Conservation (phyloP, 805 yeast genomes). For the Wickerhamiella allomyrinae region DNA sequence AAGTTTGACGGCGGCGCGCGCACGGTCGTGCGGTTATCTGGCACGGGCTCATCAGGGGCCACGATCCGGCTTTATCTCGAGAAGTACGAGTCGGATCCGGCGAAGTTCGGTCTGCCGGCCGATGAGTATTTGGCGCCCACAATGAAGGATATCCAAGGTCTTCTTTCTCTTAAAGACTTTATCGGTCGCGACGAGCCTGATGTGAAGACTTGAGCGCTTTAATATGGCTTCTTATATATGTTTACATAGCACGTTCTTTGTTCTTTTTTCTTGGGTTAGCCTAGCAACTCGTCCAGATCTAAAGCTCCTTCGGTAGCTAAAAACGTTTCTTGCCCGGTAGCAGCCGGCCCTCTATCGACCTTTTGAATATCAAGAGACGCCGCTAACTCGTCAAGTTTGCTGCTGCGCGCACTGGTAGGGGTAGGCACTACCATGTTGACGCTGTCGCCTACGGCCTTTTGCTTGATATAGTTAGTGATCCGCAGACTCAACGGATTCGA, state of each 20-base stretch:
- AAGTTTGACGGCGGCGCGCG: conserved; percentile 72
- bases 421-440: background rate
- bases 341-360: background rate
- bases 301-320: background rate
- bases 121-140: conserved; percentile 55
- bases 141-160: conserved; percentile 45
- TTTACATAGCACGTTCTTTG: too few relatives aligned
- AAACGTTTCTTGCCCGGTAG: background rate
- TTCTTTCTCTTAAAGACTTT: conserved; percentile 56
- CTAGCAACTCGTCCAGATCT: background rate
- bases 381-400: background rate
- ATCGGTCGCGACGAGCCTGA: conserved; percentile 80
- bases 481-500: conserved; percentile 5
- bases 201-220: conserved; percentile 81
- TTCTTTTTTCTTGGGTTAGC: too few relatives aligned
- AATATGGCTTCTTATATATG: too few relatives aligned
- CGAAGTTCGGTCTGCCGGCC: conserved; percentile 38
- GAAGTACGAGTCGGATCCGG: conserved; percentile 51
- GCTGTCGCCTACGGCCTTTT: background rate
- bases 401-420: background rate
- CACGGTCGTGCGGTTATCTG: conserved; percentile 80
- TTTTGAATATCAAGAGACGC: conserved; percentile 4
- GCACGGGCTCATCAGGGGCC: conserved; percentile 97
- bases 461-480: conserved; percentile 1
- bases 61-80: conserved; percentile 88